Base-by-base conservation (phyloP, 371 early-diverging fungal species). In the Actinomortierella wolfii region DNA sequence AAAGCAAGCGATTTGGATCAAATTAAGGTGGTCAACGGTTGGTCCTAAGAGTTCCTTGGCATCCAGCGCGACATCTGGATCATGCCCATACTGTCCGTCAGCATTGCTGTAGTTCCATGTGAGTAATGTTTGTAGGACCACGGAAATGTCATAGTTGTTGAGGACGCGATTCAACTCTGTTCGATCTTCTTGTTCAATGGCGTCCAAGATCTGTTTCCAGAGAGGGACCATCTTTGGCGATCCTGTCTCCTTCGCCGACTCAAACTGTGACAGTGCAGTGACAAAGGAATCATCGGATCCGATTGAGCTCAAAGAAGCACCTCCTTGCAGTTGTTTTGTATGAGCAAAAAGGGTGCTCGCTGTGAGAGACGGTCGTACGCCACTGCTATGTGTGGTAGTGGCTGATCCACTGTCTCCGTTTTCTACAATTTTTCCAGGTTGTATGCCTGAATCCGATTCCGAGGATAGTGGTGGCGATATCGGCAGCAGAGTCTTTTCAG, bases 1-100 rank as follows among this genome's bases (percentile, higher is more conserved):
- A 14, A 89, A 64, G 54, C 84, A 86, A 0, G 89, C 86, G 15
- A 86, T 81, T 54, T 87, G 88, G 23, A 88, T 82, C 24, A 81
- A 67, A 56, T 86, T 87, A n/a, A 89, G 73, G 50, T 75, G 73
- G 17, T 57, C 63, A 0, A 78, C 74, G 55, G 81, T 80, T 2
- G 78, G 70, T 14, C 89, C 89, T 21, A 88, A 55, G 23, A 88
- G 71, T 52, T 85, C 89, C 28, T 76, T 59, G 2, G 87, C 89
- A 49, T 88, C 89, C 23, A 69, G 58, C 41, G 80, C 34, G 2
- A 86, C 76, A 20, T 88, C 87, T 9, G 76, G 74, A 53, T 88
- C 89, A 42, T 84, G 84, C 6, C 66, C 54, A 61, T 84, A 86
- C 4, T 69, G 71, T 8, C 61, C 56, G 57, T 88, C 87, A 20